Conservation (phyloP, 495 filamentous ascomycete genomes). For the Penicillium goetzii region DNA sequence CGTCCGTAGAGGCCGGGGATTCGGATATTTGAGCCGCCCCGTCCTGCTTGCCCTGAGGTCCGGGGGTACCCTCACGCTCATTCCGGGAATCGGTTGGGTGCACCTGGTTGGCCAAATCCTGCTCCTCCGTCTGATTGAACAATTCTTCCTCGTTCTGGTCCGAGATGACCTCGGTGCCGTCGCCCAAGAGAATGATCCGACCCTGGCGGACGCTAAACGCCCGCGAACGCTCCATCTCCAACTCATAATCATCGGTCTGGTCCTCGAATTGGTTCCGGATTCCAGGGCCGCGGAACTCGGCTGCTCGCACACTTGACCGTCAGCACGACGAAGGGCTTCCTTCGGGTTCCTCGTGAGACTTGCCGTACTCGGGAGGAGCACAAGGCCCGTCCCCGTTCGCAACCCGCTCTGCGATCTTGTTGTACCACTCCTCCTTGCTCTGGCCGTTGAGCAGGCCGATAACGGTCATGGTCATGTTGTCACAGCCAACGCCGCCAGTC, state of each 20-base stretch:
- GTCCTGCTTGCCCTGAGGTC: slow-evolving; percentile 45
- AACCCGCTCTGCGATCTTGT: slow-evolving; percentile 90
- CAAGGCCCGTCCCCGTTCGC: slow-evolving; percentile 97
- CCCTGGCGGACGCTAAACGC: slow-evolving; percentile 67
- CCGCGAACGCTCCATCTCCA: slow-evolving; percentile 69
- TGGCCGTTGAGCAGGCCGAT: slow-evolving; percentile 86
- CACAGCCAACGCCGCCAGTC: slow-evolving; percentile 95
- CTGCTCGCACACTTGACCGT: slow-evolving; percentile 59
- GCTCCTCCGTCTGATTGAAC: slow-evolving; percentile 84
- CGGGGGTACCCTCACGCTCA: slow-evolving; percentile 63
- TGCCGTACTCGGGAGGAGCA: slow-evolving; percentile 99
- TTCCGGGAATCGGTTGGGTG: slow-evolving; percentile 49
- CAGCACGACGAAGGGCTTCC: slow-evolving; percentile 50
- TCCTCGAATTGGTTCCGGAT: slow-evolving; percentile 88
- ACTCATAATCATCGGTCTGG: slow-evolving; percentile 88
- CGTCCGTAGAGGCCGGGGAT: slow-evolving; percentile 52
- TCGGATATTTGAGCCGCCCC: slow-evolving; percentile 47
- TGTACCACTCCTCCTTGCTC: slow-evolving; percentile 97
- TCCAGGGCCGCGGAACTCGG: slow-evolving; percentile 89
- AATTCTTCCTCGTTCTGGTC: slow-evolving; percentile 88
- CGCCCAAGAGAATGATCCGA: slow-evolving; percentile 90
- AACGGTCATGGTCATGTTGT: slow-evolving; percentile 99
- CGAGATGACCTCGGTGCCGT: slow-evolving; percentile 86
- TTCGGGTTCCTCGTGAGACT: slow-evolving; percentile 60
- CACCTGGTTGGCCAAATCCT: slow-evolving; percentile 66